A percentile compares a stretch with the other conserved stretches of the same genome.
These are phyloP conservation scores for Hygrocybe punicea DNA, from an alignment of 768 basidiomycete species.

Conservation along the genomic window DNA sequence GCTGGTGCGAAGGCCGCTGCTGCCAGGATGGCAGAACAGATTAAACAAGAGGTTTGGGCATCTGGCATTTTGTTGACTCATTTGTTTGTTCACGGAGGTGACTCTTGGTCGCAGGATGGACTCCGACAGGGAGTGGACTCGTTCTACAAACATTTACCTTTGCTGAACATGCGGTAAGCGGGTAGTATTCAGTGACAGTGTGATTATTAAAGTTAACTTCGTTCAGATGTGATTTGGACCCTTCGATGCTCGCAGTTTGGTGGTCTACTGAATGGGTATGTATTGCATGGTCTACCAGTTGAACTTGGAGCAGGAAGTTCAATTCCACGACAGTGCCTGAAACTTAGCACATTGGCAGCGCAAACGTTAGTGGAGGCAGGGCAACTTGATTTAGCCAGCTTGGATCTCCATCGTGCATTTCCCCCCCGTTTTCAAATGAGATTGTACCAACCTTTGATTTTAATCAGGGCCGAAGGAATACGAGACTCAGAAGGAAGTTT, in stretches of 20 bases:
- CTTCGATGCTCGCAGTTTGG: conserved; percentile 52
- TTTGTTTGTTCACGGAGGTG: background rate
- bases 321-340: conserved; percentile 37
- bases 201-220: background rate
- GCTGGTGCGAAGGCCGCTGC: conserved; percentile 50
- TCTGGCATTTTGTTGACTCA: background rate
- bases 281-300: background rate
- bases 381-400: conserved; percentile 38
- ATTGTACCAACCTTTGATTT: background rate
- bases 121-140: conserved; percentile 47
- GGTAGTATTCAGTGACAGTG: background rate
- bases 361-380: conserved; percentile 47
- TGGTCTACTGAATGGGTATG: conserved; percentile 51
- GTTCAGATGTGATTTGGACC: conserved; percentile 52
- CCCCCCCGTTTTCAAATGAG: background rate
- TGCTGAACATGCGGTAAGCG: conserved; percentile 49
- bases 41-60: conserved; percentile 43
- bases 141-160: conserved; percentile 57
- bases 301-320: background rate
- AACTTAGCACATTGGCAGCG: conserved; percentile 53
- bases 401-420: conserved; percentile 48
- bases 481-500: conserved; percentile 35
- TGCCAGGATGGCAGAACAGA: conserved; percentile 46
- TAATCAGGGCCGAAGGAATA: conserved; percentile 43
- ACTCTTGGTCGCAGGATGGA: conserved; percentile 41